phyloP scores from a whole-genome alignment of 2,329 filamentous ascomycete genomes.

The Pseudogymnoascus sp. region DNA sequence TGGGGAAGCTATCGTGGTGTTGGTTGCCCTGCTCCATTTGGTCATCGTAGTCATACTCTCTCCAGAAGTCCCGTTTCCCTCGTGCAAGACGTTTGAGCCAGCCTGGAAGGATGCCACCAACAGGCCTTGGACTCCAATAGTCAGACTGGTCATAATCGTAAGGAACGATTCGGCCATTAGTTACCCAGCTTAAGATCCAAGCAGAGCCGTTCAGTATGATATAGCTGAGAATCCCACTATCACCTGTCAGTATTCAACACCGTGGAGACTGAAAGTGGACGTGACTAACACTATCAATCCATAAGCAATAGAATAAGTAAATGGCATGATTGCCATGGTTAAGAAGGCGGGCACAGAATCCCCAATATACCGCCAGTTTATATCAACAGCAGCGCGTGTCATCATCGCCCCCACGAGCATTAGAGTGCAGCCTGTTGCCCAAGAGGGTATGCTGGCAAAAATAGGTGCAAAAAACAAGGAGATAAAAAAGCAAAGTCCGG shows the following conservation, averaged over 20 bases:
- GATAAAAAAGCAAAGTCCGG: constrained; percentile 79
- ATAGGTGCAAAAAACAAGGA: constrained; percentile 85
- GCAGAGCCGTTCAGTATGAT: constrained; percentile 66
- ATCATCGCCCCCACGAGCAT: constrained; percentile 83
- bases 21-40: not conserved
- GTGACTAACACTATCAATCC: constrained; percentile 57
- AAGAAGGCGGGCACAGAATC: constrained; percentile 81
- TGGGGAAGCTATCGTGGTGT: not conserved
- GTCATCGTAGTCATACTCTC: constrained; percentile 29
- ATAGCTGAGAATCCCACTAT: constrained; percentile 65
- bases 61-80: constrained; percentile 73
- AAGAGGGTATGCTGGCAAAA: constrained; percentile 81
- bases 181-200: constrained; percentile 60
- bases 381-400: constrained; percentile 68
- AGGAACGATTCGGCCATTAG: constrained; percentile 64
- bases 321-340: constrained; percentile 79
- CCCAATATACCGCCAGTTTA: constrained; percentile 84
- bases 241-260: not conserved
- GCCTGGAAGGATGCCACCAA: constrained; percentile 68
- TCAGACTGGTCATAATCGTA: constrained; percentile 72
- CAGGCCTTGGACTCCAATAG: constrained; percentile 70
- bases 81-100: constrained; percentile 60
- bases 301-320: constrained; percentile 83
- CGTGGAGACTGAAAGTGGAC: not conserved
- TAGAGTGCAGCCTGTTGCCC: constrained; percentile 81